Conservation (phyloP, 139 green algal genomes). For the Ettlia oleoabundans region DNA sequence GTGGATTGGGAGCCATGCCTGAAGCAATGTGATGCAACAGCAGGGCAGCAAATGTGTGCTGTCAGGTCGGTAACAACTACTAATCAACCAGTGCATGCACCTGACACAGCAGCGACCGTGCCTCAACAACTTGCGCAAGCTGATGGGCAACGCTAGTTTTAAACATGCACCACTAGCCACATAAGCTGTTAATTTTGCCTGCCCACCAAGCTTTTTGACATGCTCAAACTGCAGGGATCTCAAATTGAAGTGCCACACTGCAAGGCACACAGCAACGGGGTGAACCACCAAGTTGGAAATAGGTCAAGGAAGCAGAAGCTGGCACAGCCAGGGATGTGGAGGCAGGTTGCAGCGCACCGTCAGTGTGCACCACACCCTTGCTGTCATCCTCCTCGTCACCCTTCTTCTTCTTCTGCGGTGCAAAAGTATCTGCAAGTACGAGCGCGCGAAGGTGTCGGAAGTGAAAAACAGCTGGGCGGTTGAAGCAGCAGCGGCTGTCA, state of each 20-base stretch:
- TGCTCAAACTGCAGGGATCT: constrained; percentile 86
- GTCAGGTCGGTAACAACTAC: too few species aligned
- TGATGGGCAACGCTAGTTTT: background rate
- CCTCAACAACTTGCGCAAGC: background rate
- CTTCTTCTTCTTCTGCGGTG: constrained; percentile 20
- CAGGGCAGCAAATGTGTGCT: too few species aligned
- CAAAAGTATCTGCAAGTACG: constrained; percentile 9
- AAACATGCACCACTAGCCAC: background rate
- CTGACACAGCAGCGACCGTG: too few species aligned
- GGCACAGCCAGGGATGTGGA: too few species aligned
- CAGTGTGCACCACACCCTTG: constrained; percentile 79
- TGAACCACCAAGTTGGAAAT: too few species aligned
- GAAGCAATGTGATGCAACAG: constrained; percentile 16
- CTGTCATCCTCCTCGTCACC: constrained; percentile 84
- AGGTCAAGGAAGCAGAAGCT: too few species aligned
- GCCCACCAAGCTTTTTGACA: constrained; percentile 72
- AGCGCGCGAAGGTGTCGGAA: too few species aligned
- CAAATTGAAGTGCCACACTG: constrained; percentile 85
- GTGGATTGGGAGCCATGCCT: constrained; percentile 83
- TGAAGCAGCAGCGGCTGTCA: background rate
- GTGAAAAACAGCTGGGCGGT: background rate
- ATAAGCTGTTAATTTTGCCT: background rate
- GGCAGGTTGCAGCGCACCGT: too few species aligned
- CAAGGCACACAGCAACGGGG: too few species aligned
- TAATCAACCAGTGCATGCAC: too few species aligned